Base-by-base conservation (phyloP, 1,284 basidiomycete genomes). In the Fistulina hepatica region DNA sequence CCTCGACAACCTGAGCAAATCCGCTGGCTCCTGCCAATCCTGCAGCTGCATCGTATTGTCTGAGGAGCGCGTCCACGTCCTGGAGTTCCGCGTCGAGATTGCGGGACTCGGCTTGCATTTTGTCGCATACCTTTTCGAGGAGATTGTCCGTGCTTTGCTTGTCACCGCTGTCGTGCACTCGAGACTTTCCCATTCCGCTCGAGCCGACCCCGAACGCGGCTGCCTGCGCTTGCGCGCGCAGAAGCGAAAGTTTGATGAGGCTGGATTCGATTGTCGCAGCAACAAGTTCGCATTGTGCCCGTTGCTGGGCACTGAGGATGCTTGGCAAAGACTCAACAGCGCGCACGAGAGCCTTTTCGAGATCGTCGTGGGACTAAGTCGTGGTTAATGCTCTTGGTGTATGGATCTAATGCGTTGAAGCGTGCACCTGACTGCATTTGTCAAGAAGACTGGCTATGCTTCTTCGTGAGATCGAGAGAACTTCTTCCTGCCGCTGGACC, bases 1-100 rank as follows among this genome's bases (percentile, higher is more conserved):
- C 70, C 33, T 63, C 57, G n/a, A 70, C 57, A 8, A 71, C 51
- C 48, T 71, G 67, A 34, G 48, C 52, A 45, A 67, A 71, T 26
- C 63, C 62, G 6, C 56, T 57, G 2, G 49, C 48, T 5, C 47
- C 48, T 9, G 69, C 63, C 23, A 69, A 37, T 19, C 49, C 42
- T 34, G 71, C 48, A 44, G 69, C 41, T 8, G 46, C 41, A 44
- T 64, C 58, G 41, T 71, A 73, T 43, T 64, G 62, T 15, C 47
- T 48, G 8, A 72, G 48, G 26, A 35, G 45, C 6, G 36, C 34
- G 36, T 59, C 60, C 45, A 71, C 66, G 11, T 52, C 53, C 12
- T 53, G 50, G 48, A 69, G 54, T 21, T 52, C 47, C 13, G 9
- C 13, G 9, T 31, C 28, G n/a, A n/a, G n/a, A n/a, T n/a, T n/a